These are phyloP conservation scores for Chiua sp. DNA, from an alignment of 1,284 basidiomycete genomes.

Conservation along the genomic window DNA sequence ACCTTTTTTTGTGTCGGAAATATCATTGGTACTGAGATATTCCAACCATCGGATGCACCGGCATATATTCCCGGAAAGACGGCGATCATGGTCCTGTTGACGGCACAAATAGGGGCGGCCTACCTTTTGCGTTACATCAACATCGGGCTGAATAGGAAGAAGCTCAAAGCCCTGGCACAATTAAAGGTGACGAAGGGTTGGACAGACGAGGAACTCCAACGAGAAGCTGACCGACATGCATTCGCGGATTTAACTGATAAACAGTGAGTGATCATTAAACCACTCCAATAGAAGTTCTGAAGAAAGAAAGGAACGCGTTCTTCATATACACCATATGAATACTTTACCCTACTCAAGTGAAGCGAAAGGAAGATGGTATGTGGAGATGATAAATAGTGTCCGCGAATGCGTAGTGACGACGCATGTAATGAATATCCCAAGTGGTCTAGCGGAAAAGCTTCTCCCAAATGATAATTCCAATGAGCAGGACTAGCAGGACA, in stretches of 20 bases:
- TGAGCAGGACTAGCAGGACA: constrained; percentile 69
- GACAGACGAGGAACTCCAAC: constrained; percentile 59
- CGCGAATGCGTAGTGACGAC: constrained; percentile 12
- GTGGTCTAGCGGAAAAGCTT: constrained; percentile 54
- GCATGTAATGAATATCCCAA: constrained; percentile 16
- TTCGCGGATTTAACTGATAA: constrained; percentile 70
- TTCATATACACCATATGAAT: constrained; percentile 17
- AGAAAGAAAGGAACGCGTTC: constrained; percentile 8
- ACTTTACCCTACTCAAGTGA: background rate
- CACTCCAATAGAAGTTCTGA: background rate
- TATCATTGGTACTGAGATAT: constrained; percentile 66
- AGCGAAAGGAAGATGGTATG: constrained; percentile 22
- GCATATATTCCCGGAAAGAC: constrained; percentile 68
- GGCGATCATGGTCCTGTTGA: constrained; percentile 64
- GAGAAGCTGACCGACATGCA: constrained; percentile 61
- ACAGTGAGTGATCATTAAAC: constrained; percentile 44
- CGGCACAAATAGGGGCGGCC: constrained; percentile 54
- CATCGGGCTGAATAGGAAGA: constrained; percentile 58
- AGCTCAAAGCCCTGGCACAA: constrained; percentile 46
- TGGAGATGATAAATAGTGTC: constrained; percentile 38
- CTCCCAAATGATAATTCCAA: constrained; percentile 73
- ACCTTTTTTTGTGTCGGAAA: constrained; percentile 63
- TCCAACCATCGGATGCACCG: constrained; percentile 66
- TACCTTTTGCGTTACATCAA: constrained; percentile 62
- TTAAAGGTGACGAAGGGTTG: constrained; percentile 55